These are phyloP conservation scores for Zygosaccharomyces gambellarensis DNA, from an alignment of 805 yeast genomes.

Conservation along the genomic window DNA sequence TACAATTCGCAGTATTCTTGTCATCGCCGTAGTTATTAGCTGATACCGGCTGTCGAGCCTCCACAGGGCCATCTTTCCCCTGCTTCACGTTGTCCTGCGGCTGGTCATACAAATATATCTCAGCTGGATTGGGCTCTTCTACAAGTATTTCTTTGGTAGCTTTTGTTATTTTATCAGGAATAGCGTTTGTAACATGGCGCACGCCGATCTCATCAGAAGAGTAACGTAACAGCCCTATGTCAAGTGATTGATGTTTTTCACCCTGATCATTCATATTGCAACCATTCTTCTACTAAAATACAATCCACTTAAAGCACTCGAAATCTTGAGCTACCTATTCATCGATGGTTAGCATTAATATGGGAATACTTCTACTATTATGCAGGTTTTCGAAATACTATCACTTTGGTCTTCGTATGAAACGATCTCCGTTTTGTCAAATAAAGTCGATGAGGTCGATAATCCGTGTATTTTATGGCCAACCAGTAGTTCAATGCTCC, in stretches of 20 bases:
- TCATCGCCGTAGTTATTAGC: background rate
- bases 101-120: slow-evolving; percentile 21
- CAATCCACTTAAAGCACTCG: background rate
- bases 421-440: background rate
- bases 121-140: slow-evolving; percentile 13
- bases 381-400: background rate
- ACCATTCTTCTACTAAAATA: slow-evolving; percentile 5
- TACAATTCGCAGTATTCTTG: background rate
- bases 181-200: background rate
- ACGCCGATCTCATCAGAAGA: slow-evolving; percentile 9
- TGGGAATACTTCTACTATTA: background rate
- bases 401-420: background rate
- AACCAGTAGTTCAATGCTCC: background rate
- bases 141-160: background rate
- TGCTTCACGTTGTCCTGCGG: slow-evolving; percentile 10
- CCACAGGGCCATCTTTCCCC: background rate
- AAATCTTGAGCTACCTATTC: background rate
- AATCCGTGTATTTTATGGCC: background rate
- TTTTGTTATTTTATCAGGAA: slow-evolving; percentile 4
- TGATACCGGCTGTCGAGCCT: background rate
- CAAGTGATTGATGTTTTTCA: slow-evolving; percentile 15
- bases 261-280: slow-evolving; percentile 12
- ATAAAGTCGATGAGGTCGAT: background rate
- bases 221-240: slow-evolving; percentile 13
- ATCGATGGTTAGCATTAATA: background rate